phyloP scores from a whole-genome alignment of 352 stramenopile species.

The Globisporangium nunn region DNA sequence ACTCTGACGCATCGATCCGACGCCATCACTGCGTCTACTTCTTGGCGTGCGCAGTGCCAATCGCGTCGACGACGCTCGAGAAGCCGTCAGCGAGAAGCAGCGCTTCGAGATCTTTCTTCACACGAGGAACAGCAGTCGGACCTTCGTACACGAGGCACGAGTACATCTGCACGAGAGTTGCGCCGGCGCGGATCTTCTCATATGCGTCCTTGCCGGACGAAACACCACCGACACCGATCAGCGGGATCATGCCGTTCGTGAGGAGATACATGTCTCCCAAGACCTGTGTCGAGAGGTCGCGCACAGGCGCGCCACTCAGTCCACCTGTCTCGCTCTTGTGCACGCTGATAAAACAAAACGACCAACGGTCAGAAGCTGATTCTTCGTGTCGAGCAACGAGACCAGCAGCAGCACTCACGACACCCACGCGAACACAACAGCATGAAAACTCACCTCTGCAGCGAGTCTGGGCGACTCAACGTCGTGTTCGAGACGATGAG shows the following conservation, averaged over 20 bases:
- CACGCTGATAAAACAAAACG: constrained; percentile 13
- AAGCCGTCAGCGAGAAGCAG: constrained; percentile 83
- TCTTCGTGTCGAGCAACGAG: background rate
- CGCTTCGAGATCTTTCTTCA: constrained; percentile 86
- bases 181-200: constrained; percentile 96
- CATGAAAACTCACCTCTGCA: constrained; percentile 42
- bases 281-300: constrained; percentile 90
- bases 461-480: constrained; percentile 75
- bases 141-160: constrained; percentile 90
- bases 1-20: background rate
- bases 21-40: constrained; percentile 12
- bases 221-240: constrained; percentile 95
- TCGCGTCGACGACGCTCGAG: constrained; percentile 69
- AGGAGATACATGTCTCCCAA: constrained; percentile 94
- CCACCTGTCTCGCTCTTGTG: constrained; percentile 88
- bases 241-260: constrained; percentile 89
- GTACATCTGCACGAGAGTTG: constrained; percentile 94
- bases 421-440: too few relatives aligned
- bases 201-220: constrained; percentile 93
- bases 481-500: constrained; percentile 98
- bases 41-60: constrained; percentile 72
- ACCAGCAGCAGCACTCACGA: background rate
- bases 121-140: constrained; percentile 72
- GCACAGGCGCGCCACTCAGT: constrained; percentile 93
- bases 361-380: background rate